These are phyloP conservation scores for Trichoderma sp. DNA, from an alignment of 2,329 filamentous ascomycete genomes.

Conservation along the genomic window DNA sequence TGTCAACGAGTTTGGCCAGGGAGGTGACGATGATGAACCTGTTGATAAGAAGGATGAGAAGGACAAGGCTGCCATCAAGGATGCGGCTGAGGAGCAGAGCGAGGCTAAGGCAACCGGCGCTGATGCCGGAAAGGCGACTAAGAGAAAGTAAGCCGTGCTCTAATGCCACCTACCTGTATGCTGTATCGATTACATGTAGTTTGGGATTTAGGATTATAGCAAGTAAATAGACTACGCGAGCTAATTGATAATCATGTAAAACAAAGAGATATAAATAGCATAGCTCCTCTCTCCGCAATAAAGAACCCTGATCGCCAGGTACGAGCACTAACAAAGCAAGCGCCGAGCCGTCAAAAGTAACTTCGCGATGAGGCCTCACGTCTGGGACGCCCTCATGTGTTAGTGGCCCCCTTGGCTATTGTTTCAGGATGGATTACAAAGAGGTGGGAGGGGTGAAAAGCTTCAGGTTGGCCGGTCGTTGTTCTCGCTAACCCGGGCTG, in stretches of 20 bases:
- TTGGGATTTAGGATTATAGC: not conserved
- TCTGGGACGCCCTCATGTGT: not conserved
- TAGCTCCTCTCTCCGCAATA: not conserved
- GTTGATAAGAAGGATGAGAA: slow-evolving; percentile 23
- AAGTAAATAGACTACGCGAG: not conserved
- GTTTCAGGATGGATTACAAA: not conserved
- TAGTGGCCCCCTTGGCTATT: not conserved
- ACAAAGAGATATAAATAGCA: not conserved
- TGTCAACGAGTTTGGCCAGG: slow-evolving; percentile 97
- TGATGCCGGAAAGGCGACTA: slow-evolving; percentile 45
- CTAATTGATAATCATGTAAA: not conserved
- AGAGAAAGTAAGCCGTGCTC: slow-evolving; percentile 36
- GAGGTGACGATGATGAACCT: slow-evolving; percentile 77
- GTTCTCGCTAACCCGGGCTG: not conserved
- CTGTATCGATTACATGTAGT: not conserved
- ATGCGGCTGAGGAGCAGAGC: slow-evolving; percentile 37
- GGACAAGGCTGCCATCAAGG: slow-evolving; percentile 32
- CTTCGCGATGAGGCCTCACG: not conserved
- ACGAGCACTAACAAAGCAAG: not conserved
- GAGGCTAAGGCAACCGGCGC: slow-evolving; percentile 49
- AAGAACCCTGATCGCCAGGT: not conserved
- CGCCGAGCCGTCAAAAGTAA: not conserved
- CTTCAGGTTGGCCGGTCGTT: slow-evolving; percentile 1
- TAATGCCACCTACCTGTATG: slow-evolving; percentile 17
- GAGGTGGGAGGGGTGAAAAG: not conserved